Evolutionary conservation across 2,329 filamentous ascomycete species (phyloP).

Genomic region (Arthrobotrys conoides): DNA sequence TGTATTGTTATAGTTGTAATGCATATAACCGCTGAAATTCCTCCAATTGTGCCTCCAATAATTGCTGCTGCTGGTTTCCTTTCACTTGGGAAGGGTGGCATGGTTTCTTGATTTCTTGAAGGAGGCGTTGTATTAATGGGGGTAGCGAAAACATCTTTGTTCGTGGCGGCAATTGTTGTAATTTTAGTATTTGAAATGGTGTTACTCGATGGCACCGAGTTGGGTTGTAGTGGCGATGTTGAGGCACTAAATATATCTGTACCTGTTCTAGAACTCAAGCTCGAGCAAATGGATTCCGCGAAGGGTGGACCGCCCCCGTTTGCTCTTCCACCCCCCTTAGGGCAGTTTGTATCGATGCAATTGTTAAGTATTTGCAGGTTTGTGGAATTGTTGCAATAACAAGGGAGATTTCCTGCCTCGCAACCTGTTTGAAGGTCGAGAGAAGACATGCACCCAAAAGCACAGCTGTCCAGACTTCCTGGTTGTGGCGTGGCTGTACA

Average conservation of each 20-base stretch:
- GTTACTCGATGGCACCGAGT: neutral
- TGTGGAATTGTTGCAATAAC: constrained; percentile 51
- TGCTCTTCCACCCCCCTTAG: constrained; percentile 19
- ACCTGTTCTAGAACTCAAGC: constrained; percentile 11
- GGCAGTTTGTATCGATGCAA: constrained; percentile 38
- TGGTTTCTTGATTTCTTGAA: neutral
- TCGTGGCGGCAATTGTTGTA: neutral
- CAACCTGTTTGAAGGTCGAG: constrained; percentile 35
- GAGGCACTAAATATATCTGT: neutral
- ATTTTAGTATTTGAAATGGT: neutral
- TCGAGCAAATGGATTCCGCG: constrained; percentile 35
- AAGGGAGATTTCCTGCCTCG: constrained; percentile 39
- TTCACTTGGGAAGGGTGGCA: constrained; percentile 2
- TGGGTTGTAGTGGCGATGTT: neutral
- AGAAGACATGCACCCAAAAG: constrained; percentile 41
- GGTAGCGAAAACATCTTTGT: neutral
- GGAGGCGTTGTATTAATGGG: neutral
- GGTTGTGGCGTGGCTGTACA: constrained; percentile 26
- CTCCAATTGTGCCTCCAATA: constrained; percentile 50
- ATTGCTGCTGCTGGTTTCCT: constrained; percentile 43
- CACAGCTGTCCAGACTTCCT: constrained; percentile 35
- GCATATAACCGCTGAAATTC: constrained; percentile 29
- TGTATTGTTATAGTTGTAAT: constrained; percentile 37
- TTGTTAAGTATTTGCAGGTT: constrained; percentile 31
- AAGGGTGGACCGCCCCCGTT: constrained; percentile 7